Conservation (phyloP, 768 basidiomycete species). For the Artomyces pyxidatus region DNA sequence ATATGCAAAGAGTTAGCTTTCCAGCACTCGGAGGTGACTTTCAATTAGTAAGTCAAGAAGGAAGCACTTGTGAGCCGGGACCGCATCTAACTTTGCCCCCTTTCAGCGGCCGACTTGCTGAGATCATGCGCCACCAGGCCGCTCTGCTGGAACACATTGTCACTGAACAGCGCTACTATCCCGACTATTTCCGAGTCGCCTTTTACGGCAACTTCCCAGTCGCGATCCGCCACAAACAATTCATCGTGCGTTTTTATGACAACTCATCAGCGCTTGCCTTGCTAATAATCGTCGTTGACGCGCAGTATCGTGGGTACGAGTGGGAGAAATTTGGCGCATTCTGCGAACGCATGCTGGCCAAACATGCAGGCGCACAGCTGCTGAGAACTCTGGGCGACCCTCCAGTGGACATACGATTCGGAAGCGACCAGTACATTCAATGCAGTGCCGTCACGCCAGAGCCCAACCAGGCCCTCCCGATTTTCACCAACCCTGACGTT, state of each 20-base stretch:
- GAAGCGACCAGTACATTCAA: slow-evolving; percentile 80
- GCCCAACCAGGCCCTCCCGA: slow-evolving; percentile 64
- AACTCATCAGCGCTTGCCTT: background rate
- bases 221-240: slow-evolving; percentile 82
- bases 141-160: slow-evolving; percentile 81
- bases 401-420: slow-evolving; percentile 70
- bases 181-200: slow-evolving; percentile 89
- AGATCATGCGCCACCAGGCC: slow-evolving; percentile 84
- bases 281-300: slow-evolving; percentile 5
- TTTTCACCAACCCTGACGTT: slow-evolving; percentile 83
- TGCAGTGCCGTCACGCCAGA: slow-evolving; percentile 82
- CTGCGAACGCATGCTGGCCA: slow-evolving; percentile 87
- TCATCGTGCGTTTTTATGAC: slow-evolving; percentile 50
- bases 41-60: slow-evolving; percentile 87
- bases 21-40: slow-evolving; percentile 85
- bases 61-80: background rate
- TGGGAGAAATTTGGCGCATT: slow-evolving; percentile 91
- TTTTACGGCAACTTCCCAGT: slow-evolving; percentile 90
- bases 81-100: slow-evolving; percentile 6
- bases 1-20: slow-evolving; percentile 87
- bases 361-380: slow-evolving; percentile 79
- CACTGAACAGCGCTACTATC: slow-evolving; percentile 73
- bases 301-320: slow-evolving; percentile 85
- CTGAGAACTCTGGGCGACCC: slow-evolving; percentile 70
- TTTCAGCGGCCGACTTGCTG: slow-evolving; percentile 66